Conservation (phyloP, 2,329 filamentous ascomycete species). For the Phaeomoniella chlamydospora region DNA sequence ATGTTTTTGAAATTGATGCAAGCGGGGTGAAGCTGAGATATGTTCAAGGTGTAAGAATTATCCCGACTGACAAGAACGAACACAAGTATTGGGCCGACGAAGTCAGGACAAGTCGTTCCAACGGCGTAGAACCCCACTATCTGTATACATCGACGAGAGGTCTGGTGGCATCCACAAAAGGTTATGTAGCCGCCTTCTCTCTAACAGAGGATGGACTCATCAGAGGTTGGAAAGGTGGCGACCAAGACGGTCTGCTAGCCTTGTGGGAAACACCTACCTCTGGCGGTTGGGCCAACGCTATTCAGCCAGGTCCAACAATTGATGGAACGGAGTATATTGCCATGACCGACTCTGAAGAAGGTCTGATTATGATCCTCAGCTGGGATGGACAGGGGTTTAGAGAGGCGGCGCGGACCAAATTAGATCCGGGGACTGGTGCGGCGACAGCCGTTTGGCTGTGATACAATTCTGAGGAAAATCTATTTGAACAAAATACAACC, state of each 20-base stretch:
- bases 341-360: conserved; percentile 12
- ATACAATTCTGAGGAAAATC: too few relatives aligned
- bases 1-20: conserved; percentile 9
- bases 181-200: conserved; percentile 11
- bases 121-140: conserved; percentile 7
- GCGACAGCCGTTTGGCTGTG: conserved; percentile 13
- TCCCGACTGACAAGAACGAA: conserved; percentile 6
- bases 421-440: conserved; percentile 7
- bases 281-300: conserved; percentile 13
- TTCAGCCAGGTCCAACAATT: conserved; percentile 12
- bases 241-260: too few relatives aligned
- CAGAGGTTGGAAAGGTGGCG: conserved; percentile 2
- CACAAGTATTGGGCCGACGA: conserved; percentile 12
- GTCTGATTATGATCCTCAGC: conserved; percentile 10
- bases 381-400: conserved; percentile 10
- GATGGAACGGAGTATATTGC: conserved; percentile 15
- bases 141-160: conserved; percentile 11
- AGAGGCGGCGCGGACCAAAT: conserved; percentile 9
- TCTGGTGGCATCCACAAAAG: conserved; percentile 7
- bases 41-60: conserved; percentile 10
- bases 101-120: conserved; percentile 9
- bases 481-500: too few relatives aligned
- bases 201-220: conserved; percentile 7
- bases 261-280: conserved; percentile 11
- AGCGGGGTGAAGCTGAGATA: conserved; percentile 5